Evolutionary conservation across 1,284 basidiomycete species (phyloP).

Genomic region (Cryptococcus jaspeensis): DNA sequence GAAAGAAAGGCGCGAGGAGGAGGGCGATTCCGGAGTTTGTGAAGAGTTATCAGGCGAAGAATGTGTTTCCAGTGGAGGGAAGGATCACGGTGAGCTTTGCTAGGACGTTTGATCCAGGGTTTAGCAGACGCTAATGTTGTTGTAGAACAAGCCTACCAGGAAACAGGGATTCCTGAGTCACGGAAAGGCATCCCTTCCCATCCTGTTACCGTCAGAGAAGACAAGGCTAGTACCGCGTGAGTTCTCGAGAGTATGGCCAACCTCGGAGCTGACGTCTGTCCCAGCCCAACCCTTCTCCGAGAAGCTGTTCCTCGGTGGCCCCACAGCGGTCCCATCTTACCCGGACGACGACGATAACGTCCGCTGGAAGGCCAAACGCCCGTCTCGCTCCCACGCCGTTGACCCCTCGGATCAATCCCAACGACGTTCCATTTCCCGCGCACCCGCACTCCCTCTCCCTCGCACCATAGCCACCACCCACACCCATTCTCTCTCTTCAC

Average conservation of each 20-base stretch:
- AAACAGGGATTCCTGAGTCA: slow-evolving; percentile 6
- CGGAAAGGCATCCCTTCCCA: slow-evolving; percentile 11
- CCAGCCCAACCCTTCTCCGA: slow-evolving; percentile 2
- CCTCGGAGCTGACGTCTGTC: neutral
- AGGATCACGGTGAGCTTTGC: slow-evolving; percentile 3
- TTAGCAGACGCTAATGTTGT: neutral
- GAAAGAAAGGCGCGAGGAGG: neutral
- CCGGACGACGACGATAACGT: neutral
- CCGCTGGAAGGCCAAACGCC: neutral
- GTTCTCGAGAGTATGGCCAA: neutral
- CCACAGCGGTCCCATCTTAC: neutral
- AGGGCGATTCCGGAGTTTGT: neutral
- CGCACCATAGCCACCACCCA: neutral
- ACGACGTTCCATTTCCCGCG: neutral
- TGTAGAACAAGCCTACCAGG: neutral
- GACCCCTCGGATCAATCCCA: neutral
- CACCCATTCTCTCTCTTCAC: neutral
- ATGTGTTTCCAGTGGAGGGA: neutral
- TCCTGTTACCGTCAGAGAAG: slow-evolving; percentile 3
- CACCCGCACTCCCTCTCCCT: neutral
- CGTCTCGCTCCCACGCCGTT: neutral
- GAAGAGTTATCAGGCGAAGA: slow-evolving; percentile 4
- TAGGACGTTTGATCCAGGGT: too few species aligned
- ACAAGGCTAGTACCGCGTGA: neutral
- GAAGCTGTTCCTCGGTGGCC: neutral